Percentiles rank a stretch among this genome's conserved stretches.
These are phyloP conservation scores for Zanthoxylum bungeanum DNA, from an alignment of 345 rosid species.

Conservation along the genomic window DNA sequence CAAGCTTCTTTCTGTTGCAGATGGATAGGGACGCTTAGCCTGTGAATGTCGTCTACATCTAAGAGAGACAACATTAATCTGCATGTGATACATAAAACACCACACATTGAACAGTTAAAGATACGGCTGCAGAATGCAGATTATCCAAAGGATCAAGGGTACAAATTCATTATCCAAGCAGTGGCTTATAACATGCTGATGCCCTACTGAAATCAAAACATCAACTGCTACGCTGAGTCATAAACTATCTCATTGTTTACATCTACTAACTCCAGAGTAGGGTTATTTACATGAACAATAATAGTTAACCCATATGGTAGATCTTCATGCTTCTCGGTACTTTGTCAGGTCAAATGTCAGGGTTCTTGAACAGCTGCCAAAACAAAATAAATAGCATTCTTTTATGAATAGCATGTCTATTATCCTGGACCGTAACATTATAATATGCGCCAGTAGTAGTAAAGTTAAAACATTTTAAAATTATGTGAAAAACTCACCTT, in stretches of 20 bases:
- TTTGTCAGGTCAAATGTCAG: slow-evolving; percentile 79
- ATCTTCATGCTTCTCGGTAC: slow-evolving; percentile 54
- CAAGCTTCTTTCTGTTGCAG: background rate
- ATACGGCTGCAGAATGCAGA: too few species aligned
- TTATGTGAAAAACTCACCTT: slow-evolving; percentile 36
- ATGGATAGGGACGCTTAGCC: background rate
- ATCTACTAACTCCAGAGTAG: background rate
- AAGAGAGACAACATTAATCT: background rate
- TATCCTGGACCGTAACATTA: background rate
- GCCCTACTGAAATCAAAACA: background rate
- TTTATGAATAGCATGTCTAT: background rate
- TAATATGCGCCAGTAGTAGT: background rate
- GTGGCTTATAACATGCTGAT: background rate
- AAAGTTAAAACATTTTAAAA: background rate
- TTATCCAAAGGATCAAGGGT: too few species aligned
- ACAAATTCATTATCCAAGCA: background rate
- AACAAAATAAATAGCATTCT: background rate
- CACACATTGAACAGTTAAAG: background rate
- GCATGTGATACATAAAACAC: background rate
- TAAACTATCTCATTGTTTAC: slow-evolving; percentile 8
- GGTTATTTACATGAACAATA: slow-evolving; percentile 7
- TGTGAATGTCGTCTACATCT: background rate
- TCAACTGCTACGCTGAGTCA: background rate
- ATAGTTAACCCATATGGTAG: background rate
- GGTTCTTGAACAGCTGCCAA: slow-evolving; percentile 87